Evolutionary conservation across 208 protist species (phyloP), one percentile per base, ranked within the genome.

Genomic region (Vickermania spadyakhi): DNA sequence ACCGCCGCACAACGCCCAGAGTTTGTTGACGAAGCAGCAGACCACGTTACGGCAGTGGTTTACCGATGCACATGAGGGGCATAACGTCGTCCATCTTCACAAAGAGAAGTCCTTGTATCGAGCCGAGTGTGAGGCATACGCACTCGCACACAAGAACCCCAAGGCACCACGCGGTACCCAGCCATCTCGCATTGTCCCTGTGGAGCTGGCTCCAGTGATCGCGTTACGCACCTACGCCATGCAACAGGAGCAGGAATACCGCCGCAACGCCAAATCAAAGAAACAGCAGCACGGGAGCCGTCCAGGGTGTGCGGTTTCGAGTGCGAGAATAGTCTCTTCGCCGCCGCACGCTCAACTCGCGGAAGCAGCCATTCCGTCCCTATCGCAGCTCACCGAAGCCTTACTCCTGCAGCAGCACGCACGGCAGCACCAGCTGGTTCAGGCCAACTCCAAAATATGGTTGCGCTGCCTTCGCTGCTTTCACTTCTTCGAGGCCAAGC

Each of bases 401-500:
- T 30, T 93, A 27, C 50, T 75, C 25, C 73, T 93, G 14, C 86
- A 93, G 52, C 83, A 86, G 45, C 62, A 52, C 1, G 69, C 87
- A 0, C 65, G 62, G 7, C 69, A 70, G 60, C 86, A 73, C 56
- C 67, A 86, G 58, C 60, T 93, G n/a, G 75, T 86, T 52, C 72
- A 84, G 52, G 85, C 73, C 63, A 73, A 60, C 26, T 66, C 75
- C 18, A 64, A 72, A 28, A 80, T 74, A 54, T 70, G 86, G 2
- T 77, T 93, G 53, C 79, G 86, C 26, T 93, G 86, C 42, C 69
- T 88, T 22, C 66, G 78, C 14, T 93, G 86, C 60, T 93, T 93
- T 72, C 79, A 83, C 62, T 74, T 93, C 11, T 93, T 87, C 76
- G 7, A 52, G 70, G n/a, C 81, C 77, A 7, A 73, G 71, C 7